These are phyloP conservation scores for Solanum hybrid DNA, from an alignment of 305 asterid species.

Conservation along the genomic window DNA sequence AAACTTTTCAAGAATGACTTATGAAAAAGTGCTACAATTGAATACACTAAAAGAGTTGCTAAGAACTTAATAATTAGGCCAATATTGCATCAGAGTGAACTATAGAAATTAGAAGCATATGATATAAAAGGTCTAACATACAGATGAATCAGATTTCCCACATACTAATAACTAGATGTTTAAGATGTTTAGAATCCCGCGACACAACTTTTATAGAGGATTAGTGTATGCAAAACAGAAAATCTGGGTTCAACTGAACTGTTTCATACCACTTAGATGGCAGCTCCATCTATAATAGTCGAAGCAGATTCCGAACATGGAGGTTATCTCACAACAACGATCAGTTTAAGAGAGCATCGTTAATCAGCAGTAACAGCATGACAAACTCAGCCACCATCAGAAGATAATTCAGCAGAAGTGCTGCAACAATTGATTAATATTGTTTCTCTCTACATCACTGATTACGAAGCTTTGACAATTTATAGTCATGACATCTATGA, in stretches of 20 bases:
- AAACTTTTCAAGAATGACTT: background rate
- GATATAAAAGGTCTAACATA: background rate
- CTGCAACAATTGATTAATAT: slow-evolving; percentile 1
- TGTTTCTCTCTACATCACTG: slow-evolving; percentile 1
- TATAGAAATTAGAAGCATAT: background rate
- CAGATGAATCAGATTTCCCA: background rate
- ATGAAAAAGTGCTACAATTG: background rate
- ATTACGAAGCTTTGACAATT: slow-evolving; percentile 6
- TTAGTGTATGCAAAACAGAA: background rate
- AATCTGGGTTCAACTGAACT: background rate
- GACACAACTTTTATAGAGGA: background rate
- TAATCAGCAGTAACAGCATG: background rate
- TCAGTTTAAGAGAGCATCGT: background rate
- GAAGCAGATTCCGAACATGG: background rate
- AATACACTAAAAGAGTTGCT: background rate
- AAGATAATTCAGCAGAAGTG: slow-evolving; percentile 5
- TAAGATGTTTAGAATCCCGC: background rate
- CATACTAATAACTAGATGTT: background rate
- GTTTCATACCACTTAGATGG: background rate
- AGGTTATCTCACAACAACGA: background rate
- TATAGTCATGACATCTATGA: background rate
- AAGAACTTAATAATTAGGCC: background rate
- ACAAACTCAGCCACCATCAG: background rate
- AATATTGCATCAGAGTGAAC: background rate
- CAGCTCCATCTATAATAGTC: background rate